A percentile compares a stretch with the other conserved stretches of the same genome.
phyloP scores from a whole-genome alignment of 2,329 filamentous ascomycete genomes.

The Diaporthe longicolla region DNA sequence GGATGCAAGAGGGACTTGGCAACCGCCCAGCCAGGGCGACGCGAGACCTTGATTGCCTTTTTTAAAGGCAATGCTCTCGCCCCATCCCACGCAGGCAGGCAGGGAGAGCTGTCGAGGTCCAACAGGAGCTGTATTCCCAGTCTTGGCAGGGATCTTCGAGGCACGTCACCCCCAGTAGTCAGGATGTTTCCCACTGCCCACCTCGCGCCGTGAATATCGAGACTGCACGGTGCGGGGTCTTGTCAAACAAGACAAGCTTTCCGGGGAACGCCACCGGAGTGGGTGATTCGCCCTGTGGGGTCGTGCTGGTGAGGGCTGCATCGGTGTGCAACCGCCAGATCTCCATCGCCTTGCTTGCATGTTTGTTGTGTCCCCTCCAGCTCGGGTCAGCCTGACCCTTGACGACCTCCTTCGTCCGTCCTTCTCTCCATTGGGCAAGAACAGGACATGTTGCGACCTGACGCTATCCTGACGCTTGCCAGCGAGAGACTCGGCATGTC shows the following conservation, averaged over 20 bases:
- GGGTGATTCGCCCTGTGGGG: slow-evolving; percentile 19
- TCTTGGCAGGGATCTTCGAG: slow-evolving; percentile 21
- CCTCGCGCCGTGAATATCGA: neutral
- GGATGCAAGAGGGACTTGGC: slow-evolving; percentile 1
- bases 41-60: slow-evolving; percentile 4
- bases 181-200: neutral
- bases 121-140: neutral
- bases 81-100: neutral
- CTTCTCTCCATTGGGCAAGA: neutral
- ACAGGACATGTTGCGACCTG: neutral
- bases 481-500: neutral
- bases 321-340: neutral
- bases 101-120: neutral
- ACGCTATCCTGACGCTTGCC: slow-evolving; percentile 16
- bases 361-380: neutral
- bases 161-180: slow-evolving; percentile 13
- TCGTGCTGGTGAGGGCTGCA: neutral
- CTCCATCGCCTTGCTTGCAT: neutral
- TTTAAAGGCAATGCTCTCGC: neutral
- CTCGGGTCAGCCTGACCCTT: neutral
- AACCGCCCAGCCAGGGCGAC: no score
- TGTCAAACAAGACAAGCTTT: slow-evolving; percentile 29
- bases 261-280: slow-evolving; percentile 9
- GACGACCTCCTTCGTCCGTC: neutral
- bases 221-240: slow-evolving; percentile 1